Evolutionary conservation across 176 grass and related monocot genomes (phyloP).

Genomic region (Triticum monococcum): DNA sequence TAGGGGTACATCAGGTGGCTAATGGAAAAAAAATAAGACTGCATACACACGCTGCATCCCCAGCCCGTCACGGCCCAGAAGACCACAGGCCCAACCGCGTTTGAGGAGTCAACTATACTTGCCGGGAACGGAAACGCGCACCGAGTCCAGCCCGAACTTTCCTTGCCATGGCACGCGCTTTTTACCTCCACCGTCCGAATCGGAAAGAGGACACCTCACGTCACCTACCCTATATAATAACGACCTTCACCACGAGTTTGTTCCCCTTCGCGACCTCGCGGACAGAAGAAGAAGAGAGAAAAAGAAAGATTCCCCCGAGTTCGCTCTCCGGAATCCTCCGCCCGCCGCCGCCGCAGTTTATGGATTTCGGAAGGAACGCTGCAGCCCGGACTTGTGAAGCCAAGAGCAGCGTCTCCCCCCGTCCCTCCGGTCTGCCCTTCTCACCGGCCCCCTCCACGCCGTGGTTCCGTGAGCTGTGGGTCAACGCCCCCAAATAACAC

Average conservation of each 20-base stretch:
- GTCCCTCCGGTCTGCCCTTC: conserved; percentile 30
- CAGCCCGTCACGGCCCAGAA: background rate
- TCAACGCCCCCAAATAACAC: conserved; percentile 42
- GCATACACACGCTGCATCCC: background rate
- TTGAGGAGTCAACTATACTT: background rate
- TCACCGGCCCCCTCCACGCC: conserved; percentile 38
- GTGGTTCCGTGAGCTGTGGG: conserved; percentile 78
- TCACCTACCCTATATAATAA: conserved; percentile 27
- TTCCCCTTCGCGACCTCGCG: conserved; percentile 4
- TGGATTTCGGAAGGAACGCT: conserved; percentile 42
- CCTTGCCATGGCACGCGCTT: background rate
- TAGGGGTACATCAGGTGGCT: background rate
- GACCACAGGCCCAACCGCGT: background rate
- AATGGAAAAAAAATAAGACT: background rate
- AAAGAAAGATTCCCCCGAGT: background rate
- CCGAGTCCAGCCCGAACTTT: background rate
- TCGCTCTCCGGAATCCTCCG: conserved; percentile 33
- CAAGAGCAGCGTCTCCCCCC: conserved; percentile 14
- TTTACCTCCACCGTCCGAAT: background rate
- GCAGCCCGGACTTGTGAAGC: conserved; percentile 28
- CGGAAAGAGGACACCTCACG: background rate
- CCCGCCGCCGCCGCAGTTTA: conserved; percentile 40
- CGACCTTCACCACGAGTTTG: background rate
- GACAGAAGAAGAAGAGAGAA: background rate
- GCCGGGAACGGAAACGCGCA: background rate